Evolutionary conservation across 768 basidiomycete species (phyloP).

Genomic region (Calvatia gigantea): DNA sequence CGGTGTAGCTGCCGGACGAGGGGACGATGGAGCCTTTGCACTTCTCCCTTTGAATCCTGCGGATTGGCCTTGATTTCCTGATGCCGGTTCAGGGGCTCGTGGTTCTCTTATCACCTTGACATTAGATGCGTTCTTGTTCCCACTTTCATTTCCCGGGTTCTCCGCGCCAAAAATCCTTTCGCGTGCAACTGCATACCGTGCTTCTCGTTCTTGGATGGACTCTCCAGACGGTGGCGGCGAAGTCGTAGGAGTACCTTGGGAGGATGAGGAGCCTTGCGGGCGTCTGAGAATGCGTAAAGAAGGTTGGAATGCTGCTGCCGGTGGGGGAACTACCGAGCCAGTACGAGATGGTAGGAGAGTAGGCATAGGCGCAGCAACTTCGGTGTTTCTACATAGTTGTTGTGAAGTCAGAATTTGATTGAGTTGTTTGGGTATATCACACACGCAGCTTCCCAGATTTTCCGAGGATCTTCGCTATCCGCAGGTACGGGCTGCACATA

Average conservation of each 20-base stretch:
- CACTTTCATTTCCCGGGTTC: not conserved
- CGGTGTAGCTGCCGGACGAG: not conserved
- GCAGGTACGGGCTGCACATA: not conserved
- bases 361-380: slow-evolving; percentile 65
- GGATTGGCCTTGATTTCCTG: not conserved
- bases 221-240: slow-evolving; percentile 24
- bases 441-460: slow-evolving; percentile 72
- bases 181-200: slow-evolving; percentile 68
- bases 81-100: slow-evolving; percentile 1
- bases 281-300: slow-evolving; percentile 73
- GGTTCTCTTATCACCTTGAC: slow-evolving; percentile 7
- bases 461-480: slow-evolving; percentile 40
- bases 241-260: slow-evolving; percentile 25
- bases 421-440: slow-evolving; percentile 21
- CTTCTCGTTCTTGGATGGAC: slow-evolving; percentile 63
- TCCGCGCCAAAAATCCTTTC: slow-evolving; percentile 63
- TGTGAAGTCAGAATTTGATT: slow-evolving; percentile 10
- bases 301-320: slow-evolving; percentile 49
- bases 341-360: slow-evolving; percentile 37
- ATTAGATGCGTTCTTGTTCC: not conserved
- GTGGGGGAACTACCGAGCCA: slow-evolving; percentile 37
- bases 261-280: slow-evolving; percentile 35
- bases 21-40: not conserved
- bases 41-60: slow-evolving; percentile 6
- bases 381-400: slow-evolving; percentile 43